These are phyloP conservation scores for Vitis hybrid DNA, from an alignment of 177 flowering plant species.

Conservation along the genomic window DNA sequence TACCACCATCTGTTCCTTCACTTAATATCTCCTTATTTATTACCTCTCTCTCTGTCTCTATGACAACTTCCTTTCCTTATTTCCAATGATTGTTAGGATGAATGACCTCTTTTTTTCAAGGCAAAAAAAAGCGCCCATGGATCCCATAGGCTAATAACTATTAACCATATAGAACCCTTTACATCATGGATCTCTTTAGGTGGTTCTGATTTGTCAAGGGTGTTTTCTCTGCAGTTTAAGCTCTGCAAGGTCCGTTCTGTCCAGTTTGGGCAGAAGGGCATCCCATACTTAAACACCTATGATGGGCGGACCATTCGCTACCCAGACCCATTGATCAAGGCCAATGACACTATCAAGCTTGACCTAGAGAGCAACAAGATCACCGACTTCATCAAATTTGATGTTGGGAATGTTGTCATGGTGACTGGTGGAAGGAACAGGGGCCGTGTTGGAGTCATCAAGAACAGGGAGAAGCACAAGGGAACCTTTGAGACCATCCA, in stretches of 20 bases:
- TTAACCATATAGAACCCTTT: not conserved
- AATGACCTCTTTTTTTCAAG: no score
- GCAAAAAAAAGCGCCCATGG: no score
- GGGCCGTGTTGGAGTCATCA: slow-evolving; percentile 33
- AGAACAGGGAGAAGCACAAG: slow-evolving; percentile 40
- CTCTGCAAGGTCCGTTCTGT: slow-evolving; percentile 37
- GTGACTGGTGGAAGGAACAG: slow-evolving; percentile 45
- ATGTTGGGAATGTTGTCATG: slow-evolving; percentile 42
- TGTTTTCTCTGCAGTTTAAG: slow-evolving; percentile 29
- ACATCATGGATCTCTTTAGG: not conserved
- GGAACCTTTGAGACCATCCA: slow-evolving; percentile 40
- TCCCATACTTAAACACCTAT: slow-evolving; percentile 40
- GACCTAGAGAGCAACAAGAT: slow-evolving; percentile 36
- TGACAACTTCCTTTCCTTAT: no score
- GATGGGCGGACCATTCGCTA: slow-evolving; percentile 44
- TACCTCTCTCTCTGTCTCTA: no score
- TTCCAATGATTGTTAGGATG: no score
- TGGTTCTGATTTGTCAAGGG: not conserved
- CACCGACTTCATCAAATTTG: slow-evolving; percentile 36
- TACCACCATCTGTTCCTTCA: no score
- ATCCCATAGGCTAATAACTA: no score
- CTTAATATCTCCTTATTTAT: no score
- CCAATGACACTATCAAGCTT: slow-evolving; percentile 36
- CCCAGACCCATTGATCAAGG: slow-evolving; percentile 40
- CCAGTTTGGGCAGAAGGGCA: slow-evolving; percentile 38